These are phyloP conservation scores for Aspergillus texensis DNA, from an alignment of 2,329 filamentous ascomycete species.

Conservation along the genomic window DNA sequence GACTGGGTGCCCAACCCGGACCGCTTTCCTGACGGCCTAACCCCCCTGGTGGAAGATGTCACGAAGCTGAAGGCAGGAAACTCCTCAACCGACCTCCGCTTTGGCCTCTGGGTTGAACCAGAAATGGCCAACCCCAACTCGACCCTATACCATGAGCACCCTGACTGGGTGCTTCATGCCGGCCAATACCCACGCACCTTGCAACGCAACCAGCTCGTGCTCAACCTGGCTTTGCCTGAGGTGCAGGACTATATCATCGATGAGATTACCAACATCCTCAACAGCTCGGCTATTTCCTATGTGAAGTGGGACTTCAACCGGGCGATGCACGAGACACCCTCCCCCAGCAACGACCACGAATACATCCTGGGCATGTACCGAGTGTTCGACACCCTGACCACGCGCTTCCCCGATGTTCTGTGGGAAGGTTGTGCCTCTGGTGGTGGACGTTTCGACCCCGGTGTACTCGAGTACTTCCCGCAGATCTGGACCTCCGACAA, in stretches of 20 bases:
- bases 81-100: constrained; percentile 54
- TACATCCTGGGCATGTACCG: constrained; percentile 68
- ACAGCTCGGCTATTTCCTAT: constrained; percentile 58
- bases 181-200: constrained; percentile 60
- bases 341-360: constrained; percentile 56
- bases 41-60: constrained; percentile 54
- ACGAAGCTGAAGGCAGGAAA: constrained; percentile 54
- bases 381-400: constrained; percentile 63
- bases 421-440: constrained; percentile 70
- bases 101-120: constrained; percentile 69
- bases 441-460: constrained; percentile 66
- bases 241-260: constrained; percentile 66
- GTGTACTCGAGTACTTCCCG: constrained; percentile 65
- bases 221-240: constrained; percentile 63
- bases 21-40: constrained; percentile 62
- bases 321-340: constrained; percentile 62
- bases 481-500: constrained; percentile 69
- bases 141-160: constrained; percentile 62
- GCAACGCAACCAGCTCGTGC: constrained; percentile 61
- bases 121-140: constrained; percentile 70
- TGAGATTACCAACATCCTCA: constrained; percentile 57
- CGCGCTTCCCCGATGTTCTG: constrained; percentile 62
- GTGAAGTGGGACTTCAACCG: constrained; percentile 72
- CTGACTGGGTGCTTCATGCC: constrained; percentile 65
- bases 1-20: constrained; percentile 64